phyloP scores from a whole-genome alignment of 441 rosid species.

The Brassica hybrid region DNA sequence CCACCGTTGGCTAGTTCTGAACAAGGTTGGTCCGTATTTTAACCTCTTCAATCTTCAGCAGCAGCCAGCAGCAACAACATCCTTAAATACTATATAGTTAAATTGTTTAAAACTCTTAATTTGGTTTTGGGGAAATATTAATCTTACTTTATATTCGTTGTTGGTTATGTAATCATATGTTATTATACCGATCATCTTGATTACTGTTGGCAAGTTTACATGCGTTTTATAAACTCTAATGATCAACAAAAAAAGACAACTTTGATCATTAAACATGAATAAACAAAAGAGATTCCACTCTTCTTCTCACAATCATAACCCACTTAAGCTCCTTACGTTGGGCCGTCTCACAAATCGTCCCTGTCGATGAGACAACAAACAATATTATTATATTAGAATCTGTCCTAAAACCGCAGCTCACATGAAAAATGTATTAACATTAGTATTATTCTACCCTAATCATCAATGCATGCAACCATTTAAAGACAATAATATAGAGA shows the following conservation, averaged over 20 bases:
- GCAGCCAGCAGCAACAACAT: conserved; percentile 38
- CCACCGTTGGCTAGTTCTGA: conserved; percentile 69
- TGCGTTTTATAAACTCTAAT: background rate
- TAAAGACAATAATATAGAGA: background rate
- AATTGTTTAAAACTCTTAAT: background rate
- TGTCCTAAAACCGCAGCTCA: background rate
- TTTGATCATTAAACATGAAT: background rate
- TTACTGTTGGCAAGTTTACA: too few species aligned
- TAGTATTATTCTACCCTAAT: background rate
- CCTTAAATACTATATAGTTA: conserved; percentile 20
- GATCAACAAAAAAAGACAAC: background rate
- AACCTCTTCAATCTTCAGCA: conserved; percentile 88
- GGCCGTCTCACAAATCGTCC: conserved; percentile 25
- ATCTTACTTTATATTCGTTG: conserved; percentile 3
- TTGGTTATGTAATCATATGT: conserved; percentile 16
- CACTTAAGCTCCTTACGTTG: conserved; percentile 4
- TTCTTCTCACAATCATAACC: conserved; percentile 11
- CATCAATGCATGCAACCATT: background rate
- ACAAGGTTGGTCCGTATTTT: conserved; percentile 73
- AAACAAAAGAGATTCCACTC: background rate
- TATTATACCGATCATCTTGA: background rate
- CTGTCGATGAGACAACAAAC: conserved; percentile 14
- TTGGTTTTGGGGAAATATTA: background rate
- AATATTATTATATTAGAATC: background rate
- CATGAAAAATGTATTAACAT: background rate